A percentile compares a stretch with the other conserved stretches of the same genome.
Evolutionary conservation across 257 asterid genomes (phyloP).

Genomic region (Solanum pinnatisectum): DNA sequence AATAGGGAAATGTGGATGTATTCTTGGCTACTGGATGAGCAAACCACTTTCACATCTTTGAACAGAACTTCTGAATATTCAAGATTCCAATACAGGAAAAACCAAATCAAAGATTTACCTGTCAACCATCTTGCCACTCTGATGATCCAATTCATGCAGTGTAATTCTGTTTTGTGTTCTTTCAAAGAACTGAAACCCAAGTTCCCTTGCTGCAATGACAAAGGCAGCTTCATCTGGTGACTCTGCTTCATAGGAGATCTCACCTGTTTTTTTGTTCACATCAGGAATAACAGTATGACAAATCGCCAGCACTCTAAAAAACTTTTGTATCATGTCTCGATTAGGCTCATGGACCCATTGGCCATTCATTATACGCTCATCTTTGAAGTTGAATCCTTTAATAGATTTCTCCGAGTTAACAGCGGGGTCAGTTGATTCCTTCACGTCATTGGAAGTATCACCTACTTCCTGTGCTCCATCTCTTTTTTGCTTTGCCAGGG

Average conservation of each 20-base stretch:
- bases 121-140: slow-evolving; percentile 42
- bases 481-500: slow-evolving; percentile 56
- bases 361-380: slow-evolving; percentile 81
- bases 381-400: slow-evolving; percentile 81
- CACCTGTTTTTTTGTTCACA: slow-evolving; percentile 44
- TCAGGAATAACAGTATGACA: slow-evolving; percentile 98
- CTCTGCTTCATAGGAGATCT: slow-evolving; percentile 86
- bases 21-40: neutral
- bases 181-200: slow-evolving; percentile 78
- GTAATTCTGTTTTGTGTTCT: slow-evolving; percentile 76
- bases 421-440: slow-evolving; percentile 7
- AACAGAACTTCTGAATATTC: neutral
- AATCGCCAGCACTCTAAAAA: slow-evolving; percentile 73
- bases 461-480: slow-evolving; percentile 20
- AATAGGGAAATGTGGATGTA: neutral
- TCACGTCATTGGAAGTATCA: slow-evolving; percentile 9
- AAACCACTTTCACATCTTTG: neutral
- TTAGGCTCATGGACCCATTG: slow-evolving; percentile 64
- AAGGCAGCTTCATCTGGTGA: slow-evolving; percentile 98
- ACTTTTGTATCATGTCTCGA: slow-evolving; percentile 55
- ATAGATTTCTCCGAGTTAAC: slow-evolving; percentile 24
- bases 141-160: slow-evolving; percentile 63
- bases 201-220: slow-evolving; percentile 89
- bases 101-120: slow-evolving; percentile 31
- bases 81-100: neutral